phyloP scores from a whole-genome alignment of 2,329 filamentous ascomycete genomes.

The Talaromyces marneffei region DNA sequence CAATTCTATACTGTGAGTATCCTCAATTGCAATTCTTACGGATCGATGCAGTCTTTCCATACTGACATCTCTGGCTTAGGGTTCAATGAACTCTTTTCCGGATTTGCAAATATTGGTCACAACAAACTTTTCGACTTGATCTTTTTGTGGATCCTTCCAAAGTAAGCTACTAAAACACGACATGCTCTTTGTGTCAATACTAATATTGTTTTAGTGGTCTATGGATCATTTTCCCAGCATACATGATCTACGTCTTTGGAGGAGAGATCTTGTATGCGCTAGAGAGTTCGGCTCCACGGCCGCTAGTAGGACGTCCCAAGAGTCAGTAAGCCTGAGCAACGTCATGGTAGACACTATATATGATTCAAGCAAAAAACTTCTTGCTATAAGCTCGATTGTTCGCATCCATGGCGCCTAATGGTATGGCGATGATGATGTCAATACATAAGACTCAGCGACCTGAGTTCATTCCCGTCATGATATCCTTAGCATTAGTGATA shows the following conservation, averaged over 20 bases:
- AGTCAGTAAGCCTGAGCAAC: constrained; percentile 7
- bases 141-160: constrained; percentile 60
- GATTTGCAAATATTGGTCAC: constrained; percentile 57
- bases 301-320: constrained; percentile 25
- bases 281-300: constrained; percentile 30
- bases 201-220: constrained; percentile 43
- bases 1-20: constrained; percentile 58
- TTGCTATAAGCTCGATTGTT: neutral
- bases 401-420: neutral
- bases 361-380: neutral
- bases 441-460: neutral
- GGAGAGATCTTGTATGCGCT: constrained; percentile 57
- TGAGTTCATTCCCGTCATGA: neutral
- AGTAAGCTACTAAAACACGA: constrained; percentile 44
- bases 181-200: neutral
- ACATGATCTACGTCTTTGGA: constrained; percentile 57
- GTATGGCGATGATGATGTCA: neutral
- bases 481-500: neutral
- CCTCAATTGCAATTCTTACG: neutral
- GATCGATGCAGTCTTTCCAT: no score
- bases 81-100: constrained; percentile 56
- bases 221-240: constrained; percentile 60
- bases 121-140: constrained; percentile 51
- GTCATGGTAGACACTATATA: neutral
- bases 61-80: constrained; percentile 27